Base-by-base conservation (phyloP, 2,329 filamentous ascomycete species). In the Akanthomyces uredinophilus region DNA sequence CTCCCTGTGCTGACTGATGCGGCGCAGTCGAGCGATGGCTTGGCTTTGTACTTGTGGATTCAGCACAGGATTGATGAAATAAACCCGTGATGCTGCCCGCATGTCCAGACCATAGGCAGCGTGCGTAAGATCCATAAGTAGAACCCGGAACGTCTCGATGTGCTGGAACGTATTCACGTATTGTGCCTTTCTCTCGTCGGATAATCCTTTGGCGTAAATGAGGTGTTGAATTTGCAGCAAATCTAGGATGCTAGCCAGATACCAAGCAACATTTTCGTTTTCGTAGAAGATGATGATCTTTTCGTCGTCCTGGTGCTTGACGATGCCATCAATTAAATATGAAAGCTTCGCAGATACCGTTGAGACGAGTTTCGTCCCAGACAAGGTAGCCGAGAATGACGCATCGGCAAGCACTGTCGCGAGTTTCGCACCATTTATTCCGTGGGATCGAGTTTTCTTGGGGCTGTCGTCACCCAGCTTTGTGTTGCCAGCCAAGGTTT, bases 201-300 rank as follows among this genome's bases (percentile, higher is more conserved):
- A 80, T 1, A 92, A 76, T 2, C 80, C 79, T 66, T 85, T 86
- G 14, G 88, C 85, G 67, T 92, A 92, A 63, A 87, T 89, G 4
- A 92, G 77, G 58, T 87, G 80, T 22, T 82, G 77, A 5, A 88
- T 78, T 68, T 84, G 81, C 11, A 87, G 76, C 37, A 94, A 81
- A 66, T 97, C 93, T 0, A 98, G 81, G 35, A 89, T 86, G 70
- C 92, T 87, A 0, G 91, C 90, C 44, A 97, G 83, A 75, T 96
- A 96, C 73, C 85, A 96, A 1, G 92, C 93, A 2, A 90, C 83
- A 67, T 96, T 94, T 64, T 95, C 89, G 37, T 90, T 89, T 64
- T 96, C 92, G 72, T 96, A 97, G 73, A 98, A 98, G 11, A 97
- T 83, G 58, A 97, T 85, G 4, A 96, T 95, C 73, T 97, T 96